phyloP scores from a whole-genome alignment of 441 rosid genomes.

The Theobroma grandiflorum region DNA sequence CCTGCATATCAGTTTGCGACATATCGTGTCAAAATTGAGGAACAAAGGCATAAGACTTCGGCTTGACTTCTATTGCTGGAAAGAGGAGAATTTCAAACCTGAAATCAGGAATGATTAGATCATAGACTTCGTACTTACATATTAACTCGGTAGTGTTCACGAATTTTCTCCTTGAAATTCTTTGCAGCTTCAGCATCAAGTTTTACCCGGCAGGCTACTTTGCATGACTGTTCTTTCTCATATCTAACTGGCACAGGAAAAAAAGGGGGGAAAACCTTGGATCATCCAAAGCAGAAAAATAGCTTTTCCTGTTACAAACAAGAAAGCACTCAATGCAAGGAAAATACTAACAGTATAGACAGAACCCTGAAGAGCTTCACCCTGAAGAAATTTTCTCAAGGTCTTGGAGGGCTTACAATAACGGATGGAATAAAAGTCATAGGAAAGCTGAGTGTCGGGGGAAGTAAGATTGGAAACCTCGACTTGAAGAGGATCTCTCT shows the following conservation, averaged over 20 bases:
- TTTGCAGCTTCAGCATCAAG: constrained; percentile 75
- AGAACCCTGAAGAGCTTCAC: constrained; percentile 89
- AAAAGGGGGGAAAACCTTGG: neutral
- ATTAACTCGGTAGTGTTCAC: constrained; percentile 87
- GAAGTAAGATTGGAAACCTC: constrained; percentile 93
- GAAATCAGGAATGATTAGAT: neutral
- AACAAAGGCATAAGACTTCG: constrained; percentile 12
- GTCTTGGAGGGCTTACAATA: constrained; percentile 83
- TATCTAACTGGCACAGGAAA: constrained; percentile 59
- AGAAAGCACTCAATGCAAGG: neutral
- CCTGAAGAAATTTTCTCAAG: constrained; percentile 91
- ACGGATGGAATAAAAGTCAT: constrained; percentile 80
- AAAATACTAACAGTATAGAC: constrained; percentile 65
- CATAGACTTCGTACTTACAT: constrained; percentile 54
- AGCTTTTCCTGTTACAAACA: neutral
- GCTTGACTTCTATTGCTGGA: neutral
- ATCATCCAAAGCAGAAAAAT: neutral
- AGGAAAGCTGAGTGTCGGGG: constrained; percentile 88
- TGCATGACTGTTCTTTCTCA: constrained; percentile 79
- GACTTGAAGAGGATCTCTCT: constrained; percentile 68
- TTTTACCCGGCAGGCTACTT: constrained; percentile 61
- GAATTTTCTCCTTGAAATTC: constrained; percentile 86
- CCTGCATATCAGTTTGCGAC: constrained; percentile 52
- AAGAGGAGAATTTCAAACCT: neutral
- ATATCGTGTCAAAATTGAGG: neutral